Evolutionary conservation across 257 asterid genomes (phyloP).

Genomic region (Penstemon davidsonii): DNA sequence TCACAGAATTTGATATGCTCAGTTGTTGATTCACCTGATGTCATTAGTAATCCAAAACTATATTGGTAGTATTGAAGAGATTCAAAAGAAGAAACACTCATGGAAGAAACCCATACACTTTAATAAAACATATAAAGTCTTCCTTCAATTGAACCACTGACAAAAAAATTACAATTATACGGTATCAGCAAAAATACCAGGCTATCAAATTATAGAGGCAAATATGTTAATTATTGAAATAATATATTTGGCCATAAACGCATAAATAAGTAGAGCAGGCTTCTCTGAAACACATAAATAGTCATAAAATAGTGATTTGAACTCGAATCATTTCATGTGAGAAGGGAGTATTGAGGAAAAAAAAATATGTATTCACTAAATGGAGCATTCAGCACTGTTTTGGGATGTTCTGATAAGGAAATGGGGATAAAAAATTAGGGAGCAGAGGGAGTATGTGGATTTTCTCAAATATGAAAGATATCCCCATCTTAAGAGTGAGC

Average conservation of each 20-base stretch:
- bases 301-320: too few relatives aligned
- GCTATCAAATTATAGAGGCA: slow-evolving; percentile 11
- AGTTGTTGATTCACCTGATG: slow-evolving; percentile 21
- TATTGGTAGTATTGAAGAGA: slow-evolving; percentile 19
- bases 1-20: slow-evolving; percentile 27
- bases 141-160: slow-evolving; percentile 24
- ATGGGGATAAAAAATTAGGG: not conserved
- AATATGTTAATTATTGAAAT: not conserved
- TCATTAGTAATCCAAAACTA: slow-evolving; percentile 8
- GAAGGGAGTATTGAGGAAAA: not conserved
- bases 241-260: slow-evolving; percentile 4
- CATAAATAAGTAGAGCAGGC: not conserved
- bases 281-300: not conserved
- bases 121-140: not conserved
- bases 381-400: too few relatives aligned
- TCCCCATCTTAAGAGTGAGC: slow-evolving; percentile 5
- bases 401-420: too few relatives aligned
- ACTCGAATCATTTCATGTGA: not conserved
- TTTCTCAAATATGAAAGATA: slow-evolving; percentile 20
- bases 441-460: not conserved
- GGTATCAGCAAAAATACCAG: slow-evolving; percentile 13
- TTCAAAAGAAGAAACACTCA: slow-evolving; percentile 11
- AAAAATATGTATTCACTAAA: not conserved
- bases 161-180: not conserved
- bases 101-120: slow-evolving; percentile 9